Percentiles rank a stretch among this genome's conserved stretches.
Evolutionary conservation across 2,329 filamentous ascomycete species (phyloP).

Genomic region (Metarhizium rileyi): DNA sequence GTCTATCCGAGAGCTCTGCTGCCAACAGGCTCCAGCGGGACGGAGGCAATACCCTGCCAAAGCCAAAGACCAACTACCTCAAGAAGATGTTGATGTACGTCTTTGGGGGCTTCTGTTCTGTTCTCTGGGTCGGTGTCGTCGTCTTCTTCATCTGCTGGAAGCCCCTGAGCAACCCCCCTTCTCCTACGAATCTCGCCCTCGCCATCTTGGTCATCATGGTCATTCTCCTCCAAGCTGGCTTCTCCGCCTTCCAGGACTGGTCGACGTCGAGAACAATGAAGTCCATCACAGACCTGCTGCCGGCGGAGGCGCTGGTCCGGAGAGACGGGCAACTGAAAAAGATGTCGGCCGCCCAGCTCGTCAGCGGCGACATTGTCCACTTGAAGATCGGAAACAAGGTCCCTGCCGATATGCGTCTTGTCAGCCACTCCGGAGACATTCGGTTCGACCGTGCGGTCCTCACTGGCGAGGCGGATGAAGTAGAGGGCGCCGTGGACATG

Average conservation of each 20-base stretch:
- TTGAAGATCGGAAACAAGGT: conserved; percentile 38
- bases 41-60: conserved; percentile 31
- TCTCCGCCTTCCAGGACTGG: conserved; percentile 39
- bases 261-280: conserved; percentile 36
- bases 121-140: conserved; percentile 36
- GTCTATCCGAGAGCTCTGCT: conserved; percentile 25
- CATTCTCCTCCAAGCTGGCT: conserved; percentile 35
- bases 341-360: conserved; percentile 32
- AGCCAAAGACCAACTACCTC: conserved; percentile 31
- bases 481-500: conserved; percentile 28
- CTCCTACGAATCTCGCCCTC: conserved; percentile 32
- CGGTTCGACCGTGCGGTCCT: conserved; percentile 32
- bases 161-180: conserved; percentile 35
- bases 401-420: conserved; percentile 35
- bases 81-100: conserved; percentile 31
- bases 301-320: conserved; percentile 31
- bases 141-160: conserved; percentile 39
- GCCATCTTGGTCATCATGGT: conserved; percentile 37
- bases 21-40: conserved; percentile 27
- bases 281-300: conserved; percentile 35
- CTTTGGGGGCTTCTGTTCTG: conserved; percentile 38
- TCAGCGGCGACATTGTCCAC: conserved; percentile 36
- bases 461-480: conserved; percentile 32
- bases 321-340: conserved; percentile 32
- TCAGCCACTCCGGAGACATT: conserved; percentile 30